Base-by-base conservation (phyloP, 495 filamentous ascomycete species). In the Rhypophila decipiens region DNA sequence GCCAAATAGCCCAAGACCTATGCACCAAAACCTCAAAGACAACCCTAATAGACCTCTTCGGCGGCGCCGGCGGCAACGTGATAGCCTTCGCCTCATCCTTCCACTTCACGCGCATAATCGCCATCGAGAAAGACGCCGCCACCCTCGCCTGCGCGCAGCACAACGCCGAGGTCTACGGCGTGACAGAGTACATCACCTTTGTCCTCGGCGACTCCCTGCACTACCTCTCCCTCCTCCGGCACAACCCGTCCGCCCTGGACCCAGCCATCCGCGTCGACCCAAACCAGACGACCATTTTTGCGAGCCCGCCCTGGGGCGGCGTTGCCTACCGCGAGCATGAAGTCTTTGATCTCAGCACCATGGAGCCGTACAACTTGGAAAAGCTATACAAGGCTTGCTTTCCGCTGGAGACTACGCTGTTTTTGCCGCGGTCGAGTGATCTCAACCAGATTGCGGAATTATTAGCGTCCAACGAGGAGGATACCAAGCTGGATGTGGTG, bases 261-360 rank as follows among this genome's bases (percentile, higher is more conserved):
- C 62, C 68, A 2, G 72, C 73, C 23, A 31, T 70, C 7, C 50
- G 46, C 10, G 44, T 68, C 22, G 59, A 70, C 44, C 24, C 53
- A 0, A 33, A 44, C 0, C 41, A 50, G 1, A 83, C 83, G 27
- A 75, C 86, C 10, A 59, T 96, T 2, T 98, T 97, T 69, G 86
- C 84, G 5, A 95, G 88, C 54, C 93, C 93, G 27, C 93, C 93
- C 0, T 98, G 93, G 93, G 93, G 93, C 49, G 93, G 93, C 2
- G 87, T 88, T 3, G 80, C 77, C 29, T 98, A 98, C 61, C 74
- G 75, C 19, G 80, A 76, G 5, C 82, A 87, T 44, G 66, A 82
- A 13, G 75, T 98, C 20, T 98, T 96, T 59, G 80, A 96, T 60
- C 74, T 97, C n/a, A 68, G 66, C 39, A 82, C 74, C 1, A 96